Evolutionary conservation across 305 asterid species (phyloP).

Genomic region (Striga hermonthica): DNA sequence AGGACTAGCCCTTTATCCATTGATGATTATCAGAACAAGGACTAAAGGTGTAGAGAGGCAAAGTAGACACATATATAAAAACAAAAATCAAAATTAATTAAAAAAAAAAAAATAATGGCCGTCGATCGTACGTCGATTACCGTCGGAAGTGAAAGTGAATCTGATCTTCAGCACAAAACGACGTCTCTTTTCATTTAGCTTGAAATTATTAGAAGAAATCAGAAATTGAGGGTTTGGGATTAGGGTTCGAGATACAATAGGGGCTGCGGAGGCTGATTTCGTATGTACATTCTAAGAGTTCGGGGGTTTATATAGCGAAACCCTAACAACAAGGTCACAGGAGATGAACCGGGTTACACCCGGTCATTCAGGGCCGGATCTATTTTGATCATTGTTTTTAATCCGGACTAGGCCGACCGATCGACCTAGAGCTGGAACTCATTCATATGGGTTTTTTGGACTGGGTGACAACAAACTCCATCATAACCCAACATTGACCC

Average conservation of each 20-base stretch:
- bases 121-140: slow-evolving; percentile 54
- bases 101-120: slow-evolving; percentile 29
- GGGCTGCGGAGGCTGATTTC: not conserved
- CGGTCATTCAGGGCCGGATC: too few species aligned
- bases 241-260: not conserved
- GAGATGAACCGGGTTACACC: too few species aligned
- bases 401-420: too few species aligned
- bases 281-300: not conserved
- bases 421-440: too few species aligned
- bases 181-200: slow-evolving; percentile 44
- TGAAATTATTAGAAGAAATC: slow-evolving; percentile 30
- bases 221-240: not conserved
- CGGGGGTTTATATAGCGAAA: not conserved
- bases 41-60: slow-evolving; percentile 65
- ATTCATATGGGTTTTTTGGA: too few species aligned
- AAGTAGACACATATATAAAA: not conserved
- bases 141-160: slow-evolving; percentile 37
- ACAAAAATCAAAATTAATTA: not conserved
- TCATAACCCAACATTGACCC: too few species aligned
- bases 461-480: too few species aligned
- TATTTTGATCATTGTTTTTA: too few species aligned
- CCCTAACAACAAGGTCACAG: not conserved
- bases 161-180: slow-evolving; percentile 59
- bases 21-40: slow-evolving; percentile 29
- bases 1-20: slow-evolving; percentile 50